A percentile compares a stretch with the other conserved stretches of the same genome.
Conservation (phyloP, 306 rosid species). For the Trifolium fragiferum region DNA sequence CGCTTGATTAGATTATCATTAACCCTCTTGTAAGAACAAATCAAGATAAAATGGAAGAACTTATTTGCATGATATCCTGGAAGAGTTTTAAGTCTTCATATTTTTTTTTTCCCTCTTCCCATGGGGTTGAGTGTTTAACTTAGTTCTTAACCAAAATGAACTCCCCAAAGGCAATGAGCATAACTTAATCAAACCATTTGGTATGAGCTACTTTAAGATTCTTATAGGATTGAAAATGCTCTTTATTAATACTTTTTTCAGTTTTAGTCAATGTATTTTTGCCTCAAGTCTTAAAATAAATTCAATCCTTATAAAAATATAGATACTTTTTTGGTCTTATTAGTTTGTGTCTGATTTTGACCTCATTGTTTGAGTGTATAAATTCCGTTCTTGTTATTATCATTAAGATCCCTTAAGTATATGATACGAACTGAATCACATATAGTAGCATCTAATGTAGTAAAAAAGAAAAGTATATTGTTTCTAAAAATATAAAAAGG, state of each 20-base stretch:
- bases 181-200: constrained; percentile 2
- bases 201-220: background rate
- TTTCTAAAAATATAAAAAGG: background rate
- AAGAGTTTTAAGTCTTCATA: background rate
- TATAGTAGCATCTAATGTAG: no score
- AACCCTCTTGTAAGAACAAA: background rate
- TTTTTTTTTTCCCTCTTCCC: background rate
- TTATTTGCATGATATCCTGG: background rate
- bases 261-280: no score
- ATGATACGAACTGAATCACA: no score
- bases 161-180: background rate
- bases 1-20: constrained; percentile 52
- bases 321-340: no score
- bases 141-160: constrained; percentile 6
- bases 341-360: background rate
- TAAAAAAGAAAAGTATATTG: no score
- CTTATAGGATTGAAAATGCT: no score
- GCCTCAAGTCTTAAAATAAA: background rate
- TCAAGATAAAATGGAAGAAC: background rate
- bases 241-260: no score
- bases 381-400: background rate
- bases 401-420: no score
- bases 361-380: background rate
- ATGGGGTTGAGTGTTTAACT: constrained; percentile 4
- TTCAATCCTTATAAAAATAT: background rate